phyloP scores from a whole-genome alignment of 2,329 filamentous ascomycete species.

The Parastagonospora avenae region DNA sequence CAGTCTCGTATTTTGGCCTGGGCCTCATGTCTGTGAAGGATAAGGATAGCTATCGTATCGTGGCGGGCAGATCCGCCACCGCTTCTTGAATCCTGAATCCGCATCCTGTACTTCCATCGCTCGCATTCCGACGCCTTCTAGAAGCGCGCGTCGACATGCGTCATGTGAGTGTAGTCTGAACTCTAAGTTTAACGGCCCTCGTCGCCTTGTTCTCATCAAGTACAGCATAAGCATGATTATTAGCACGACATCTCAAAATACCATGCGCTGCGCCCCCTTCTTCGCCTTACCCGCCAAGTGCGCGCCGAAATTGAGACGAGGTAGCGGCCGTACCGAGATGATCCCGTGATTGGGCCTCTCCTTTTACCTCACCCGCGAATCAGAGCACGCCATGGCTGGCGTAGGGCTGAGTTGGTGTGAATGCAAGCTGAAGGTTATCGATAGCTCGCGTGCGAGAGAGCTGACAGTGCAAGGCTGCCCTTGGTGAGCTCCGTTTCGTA shows the following conservation, averaged over 20 bases:
- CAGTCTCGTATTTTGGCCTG: background rate
- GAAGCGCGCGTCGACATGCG: too few relatives aligned
- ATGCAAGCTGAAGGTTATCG: slow-evolving; percentile 1
- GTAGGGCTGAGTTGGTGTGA: slow-evolving; percentile 5
- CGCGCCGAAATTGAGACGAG: slow-evolving; percentile 13
- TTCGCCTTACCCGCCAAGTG: slow-evolving; percentile 9
- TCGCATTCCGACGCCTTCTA: background rate
- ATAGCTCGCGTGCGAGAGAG: too few relatives aligned
- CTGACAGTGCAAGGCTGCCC: too few relatives aligned
- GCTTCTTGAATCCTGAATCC: background rate
- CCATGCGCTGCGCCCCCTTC: background rate
- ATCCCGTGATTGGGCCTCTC: slow-evolving; percentile 10
- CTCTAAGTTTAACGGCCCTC: too few relatives aligned
- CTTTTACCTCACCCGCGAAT: slow-evolving; percentile 1
- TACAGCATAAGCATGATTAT: too few relatives aligned
- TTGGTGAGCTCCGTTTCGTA: too few relatives aligned
- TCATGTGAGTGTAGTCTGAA: too few relatives aligned
- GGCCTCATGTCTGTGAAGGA: background rate
- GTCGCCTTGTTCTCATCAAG: too few relatives aligned
- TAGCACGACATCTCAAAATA: too few relatives aligned
- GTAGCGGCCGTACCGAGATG: slow-evolving; percentile 15
- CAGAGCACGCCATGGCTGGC: background rate
- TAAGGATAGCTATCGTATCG: slow-evolving; percentile 1
- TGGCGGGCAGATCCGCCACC: slow-evolving; percentile 7
- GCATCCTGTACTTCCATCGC: background rate